These are phyloP conservation scores for Umbellularia californica DNA, from an alignment of 164 flowering plant species.

Conservation along the genomic window DNA sequence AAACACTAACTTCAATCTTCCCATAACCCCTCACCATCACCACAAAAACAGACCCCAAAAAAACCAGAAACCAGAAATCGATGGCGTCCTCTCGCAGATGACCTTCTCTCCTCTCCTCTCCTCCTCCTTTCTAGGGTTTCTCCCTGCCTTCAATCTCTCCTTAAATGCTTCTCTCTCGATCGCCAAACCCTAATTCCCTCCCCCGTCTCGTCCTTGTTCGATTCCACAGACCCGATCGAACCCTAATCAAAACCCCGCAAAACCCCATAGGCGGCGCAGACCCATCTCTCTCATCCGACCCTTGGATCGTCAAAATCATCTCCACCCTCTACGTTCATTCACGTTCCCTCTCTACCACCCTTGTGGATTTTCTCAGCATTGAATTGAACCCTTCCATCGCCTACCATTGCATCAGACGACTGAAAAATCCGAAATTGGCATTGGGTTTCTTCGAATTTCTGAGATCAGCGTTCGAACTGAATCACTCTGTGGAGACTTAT, in stretches of 20 bases:
- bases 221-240: neutral
- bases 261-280: neutral
- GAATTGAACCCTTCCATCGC: slow-evolving; percentile 46
- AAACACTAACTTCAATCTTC: too few relatives aligned
- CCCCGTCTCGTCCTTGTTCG: neutral
- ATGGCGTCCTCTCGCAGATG: neutral
- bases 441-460: slow-evolving; percentile 49
- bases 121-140: neutral
- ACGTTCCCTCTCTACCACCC: neutral
- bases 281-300: slow-evolving; percentile 1
- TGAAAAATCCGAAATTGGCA: slow-evolving; percentile 37
- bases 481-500: slow-evolving; percentile 42
- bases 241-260: neutral
- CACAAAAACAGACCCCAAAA: too few relatives aligned
- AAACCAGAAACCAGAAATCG: too few relatives aligned
- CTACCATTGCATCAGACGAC: slow-evolving; percentile 35
- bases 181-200: neutral
- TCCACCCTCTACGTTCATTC: slow-evolving; percentile 14
- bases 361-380: slow-evolving; percentile 27
- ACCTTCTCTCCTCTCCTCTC: neutral
- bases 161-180: slow-evolving; percentile 9
- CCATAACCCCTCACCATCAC: too few relatives aligned
- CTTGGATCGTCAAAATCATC: slow-evolving; percentile 30
- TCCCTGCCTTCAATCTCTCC: neutral
- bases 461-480: slow-evolving; percentile 32